phyloP scores from a whole-genome alignment of 306 rosid genomes.

The Trichosanthes truncata region DNA sequence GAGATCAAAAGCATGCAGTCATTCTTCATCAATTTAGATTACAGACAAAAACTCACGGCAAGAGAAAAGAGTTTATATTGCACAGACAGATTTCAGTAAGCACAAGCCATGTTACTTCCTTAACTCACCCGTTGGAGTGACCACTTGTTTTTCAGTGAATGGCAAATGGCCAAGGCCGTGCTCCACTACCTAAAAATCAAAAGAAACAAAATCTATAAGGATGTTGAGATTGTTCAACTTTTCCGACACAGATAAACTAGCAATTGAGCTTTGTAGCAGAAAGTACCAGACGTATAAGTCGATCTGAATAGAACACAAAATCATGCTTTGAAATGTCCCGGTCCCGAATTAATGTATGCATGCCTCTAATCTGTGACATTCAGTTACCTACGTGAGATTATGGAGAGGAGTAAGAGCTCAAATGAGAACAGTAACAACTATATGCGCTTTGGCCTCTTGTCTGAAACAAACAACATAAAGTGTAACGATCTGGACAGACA shows the following conservation, averaged over 20 bases:
- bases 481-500: background rate
- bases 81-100: background rate
- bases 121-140: conserved; percentile 79
- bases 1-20: conserved; percentile 16
- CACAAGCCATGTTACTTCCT: background rate
- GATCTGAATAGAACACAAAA: conserved; percentile 89
- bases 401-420: conserved; percentile 11
- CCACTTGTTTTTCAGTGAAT: conserved; percentile 89
- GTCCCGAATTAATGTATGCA: conserved; percentile 94
- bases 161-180: conserved; percentile 97
- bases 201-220: background rate
- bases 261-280: background rate
- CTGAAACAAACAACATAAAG: background rate
- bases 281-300: conserved; percentile 86
- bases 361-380: conserved; percentile 80
- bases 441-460: background rate
- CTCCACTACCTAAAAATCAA: conserved; percentile 75
- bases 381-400: conserved; percentile 19
- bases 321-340: conserved; percentile 87
- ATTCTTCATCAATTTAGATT: background rate
- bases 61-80: background rate
- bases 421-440: background rate
- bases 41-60: background rate
- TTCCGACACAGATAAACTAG: background rate
- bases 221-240: background rate